A percentile compares a stretch with the other conserved stretches of the same genome.
These are phyloP conservation scores for Zoysia matrella DNA, from an alignment of 202 grass and related monocot genomes.

Conservation along the genomic window DNA sequence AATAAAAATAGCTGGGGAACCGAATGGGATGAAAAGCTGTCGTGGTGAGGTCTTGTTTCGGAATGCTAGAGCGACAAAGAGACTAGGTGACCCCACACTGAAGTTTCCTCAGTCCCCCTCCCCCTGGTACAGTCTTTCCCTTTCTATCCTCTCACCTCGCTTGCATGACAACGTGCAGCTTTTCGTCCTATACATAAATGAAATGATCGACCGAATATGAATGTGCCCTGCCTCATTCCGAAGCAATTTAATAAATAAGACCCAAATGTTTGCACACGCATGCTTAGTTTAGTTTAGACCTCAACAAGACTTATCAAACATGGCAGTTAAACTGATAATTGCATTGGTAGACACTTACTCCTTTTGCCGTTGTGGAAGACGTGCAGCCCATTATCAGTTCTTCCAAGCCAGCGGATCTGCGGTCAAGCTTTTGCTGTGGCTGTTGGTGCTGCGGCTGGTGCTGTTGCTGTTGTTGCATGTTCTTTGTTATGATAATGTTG, in stretches of 20 bases:
- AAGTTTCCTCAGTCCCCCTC: constrained; percentile 52
- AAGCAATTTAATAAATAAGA: neutral
- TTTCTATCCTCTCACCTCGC: constrained; percentile 30
- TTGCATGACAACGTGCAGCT: constrained; percentile 41
- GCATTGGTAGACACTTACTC: constrained; percentile 56
- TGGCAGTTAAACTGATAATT: no score
- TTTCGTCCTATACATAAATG: constrained; percentile 25
- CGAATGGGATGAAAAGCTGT: constrained; percentile 48
- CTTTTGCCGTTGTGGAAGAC: constrained; percentile 73
- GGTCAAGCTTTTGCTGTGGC: constrained; percentile 75
- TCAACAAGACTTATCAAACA: neutral
- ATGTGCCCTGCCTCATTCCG: constrained; percentile 7
- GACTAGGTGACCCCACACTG: constrained; percentile 40
- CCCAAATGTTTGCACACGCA: neutral
- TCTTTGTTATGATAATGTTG: constrained; percentile 53
- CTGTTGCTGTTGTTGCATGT: constrained; percentile 47
- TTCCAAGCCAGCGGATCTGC: constrained; percentile 88
- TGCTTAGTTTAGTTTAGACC: neutral
- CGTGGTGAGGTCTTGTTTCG: constrained; percentile 39
- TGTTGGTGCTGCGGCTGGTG: constrained; percentile 53
- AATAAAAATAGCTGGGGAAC: constrained; percentile 30
- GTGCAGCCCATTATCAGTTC: constrained; percentile 96
- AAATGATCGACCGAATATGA: constrained; percentile 23
- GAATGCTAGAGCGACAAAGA: constrained; percentile 36
- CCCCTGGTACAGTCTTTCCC: constrained; percentile 51